phyloP scores from a whole-genome alignment of 768 basidiomycete genomes.

The Leucocoprinus leucothites region DNA sequence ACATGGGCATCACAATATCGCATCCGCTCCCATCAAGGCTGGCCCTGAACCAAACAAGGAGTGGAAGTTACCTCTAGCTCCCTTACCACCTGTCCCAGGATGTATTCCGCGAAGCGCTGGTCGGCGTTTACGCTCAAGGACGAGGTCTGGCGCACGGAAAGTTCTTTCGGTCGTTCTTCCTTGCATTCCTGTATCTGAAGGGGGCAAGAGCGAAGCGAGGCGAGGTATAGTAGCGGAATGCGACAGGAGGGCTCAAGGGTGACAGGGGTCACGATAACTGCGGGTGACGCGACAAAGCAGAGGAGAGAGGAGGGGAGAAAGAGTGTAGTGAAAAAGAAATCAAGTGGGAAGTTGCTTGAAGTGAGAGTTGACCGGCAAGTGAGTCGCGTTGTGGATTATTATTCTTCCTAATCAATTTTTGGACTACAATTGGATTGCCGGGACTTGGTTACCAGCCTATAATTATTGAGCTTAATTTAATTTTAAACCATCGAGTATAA shows the following conservation, averaged over 20 bases:
- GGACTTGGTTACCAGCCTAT: background rate
- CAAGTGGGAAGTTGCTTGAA: background rate
- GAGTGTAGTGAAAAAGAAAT: background rate
- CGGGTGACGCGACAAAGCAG: background rate
- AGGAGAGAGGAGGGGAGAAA: background rate
- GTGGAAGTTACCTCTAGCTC: background rate
- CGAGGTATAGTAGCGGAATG: background rate
- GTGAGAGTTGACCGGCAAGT: conserved; percentile 2
- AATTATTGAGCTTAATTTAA: background rate
- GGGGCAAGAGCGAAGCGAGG: background rate
- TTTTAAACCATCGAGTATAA: background rate
- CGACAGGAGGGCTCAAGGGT: background rate
- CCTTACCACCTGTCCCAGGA: background rate
- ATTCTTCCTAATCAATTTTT: background rate
- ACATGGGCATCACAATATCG: too few species aligned
- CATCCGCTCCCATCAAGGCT: too few species aligned
- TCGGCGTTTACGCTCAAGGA: background rate
- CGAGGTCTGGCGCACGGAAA: background rate
- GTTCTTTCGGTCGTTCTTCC: conserved; percentile 6
- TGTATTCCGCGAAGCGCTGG: background rate
- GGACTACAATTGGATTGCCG: background rate
- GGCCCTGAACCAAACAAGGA: background rate
- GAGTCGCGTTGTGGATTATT: background rate
- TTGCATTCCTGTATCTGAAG: conserved; percentile 2
- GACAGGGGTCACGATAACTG: background rate